A percentile compares a stretch with the other conserved stretches of the same genome.
phyloP scores from a whole-genome alignment of 805 yeast genomes.

The Kregervanrija pseudodelftensis region DNA sequence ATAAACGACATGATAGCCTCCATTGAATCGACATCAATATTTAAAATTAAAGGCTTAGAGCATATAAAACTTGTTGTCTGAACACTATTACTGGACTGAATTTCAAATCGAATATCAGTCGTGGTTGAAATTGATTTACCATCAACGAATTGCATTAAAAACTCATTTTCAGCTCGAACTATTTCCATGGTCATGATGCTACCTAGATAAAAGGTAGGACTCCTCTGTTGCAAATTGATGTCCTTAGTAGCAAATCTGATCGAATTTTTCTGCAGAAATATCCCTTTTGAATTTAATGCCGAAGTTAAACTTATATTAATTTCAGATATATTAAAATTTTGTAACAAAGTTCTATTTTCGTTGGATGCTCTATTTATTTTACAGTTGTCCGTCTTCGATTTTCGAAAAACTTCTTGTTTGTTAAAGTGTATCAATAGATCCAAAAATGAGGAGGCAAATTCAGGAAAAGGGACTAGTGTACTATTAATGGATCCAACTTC shows the following conservation, averaged over 20 bases:
- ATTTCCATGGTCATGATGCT: constrained; percentile 33
- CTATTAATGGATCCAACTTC: constrained; percentile 34
- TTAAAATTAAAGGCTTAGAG: constrained; percentile 33
- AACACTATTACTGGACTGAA: constrained; percentile 22
- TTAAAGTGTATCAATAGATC: constrained; percentile 31
- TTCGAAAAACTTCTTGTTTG: constrained; percentile 5
- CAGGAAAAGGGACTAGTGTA: constrained; percentile 38
- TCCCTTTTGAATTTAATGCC: constrained; percentile 35
- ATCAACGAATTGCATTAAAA: constrained; percentile 22
- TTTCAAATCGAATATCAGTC: constrained; percentile 50
- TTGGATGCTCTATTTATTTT: constrained; percentile 9
- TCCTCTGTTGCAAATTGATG: constrained; percentile 37
- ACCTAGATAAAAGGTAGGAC: constrained; percentile 38
- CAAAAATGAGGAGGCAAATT: constrained; percentile 30
- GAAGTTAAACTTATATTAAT: constrained; percentile 40
- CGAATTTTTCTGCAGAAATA: constrained; percentile 31
- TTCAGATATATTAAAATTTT: constrained; percentile 30
- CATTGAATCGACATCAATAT: constrained; percentile 11
- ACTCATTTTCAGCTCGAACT: constrained; percentile 14
- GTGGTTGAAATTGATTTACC: constrained; percentile 14
- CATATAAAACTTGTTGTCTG: constrained; percentile 33
- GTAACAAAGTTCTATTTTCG: constrained; percentile 25
- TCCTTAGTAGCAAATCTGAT: constrained; percentile 23
- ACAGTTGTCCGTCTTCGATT: constrained; percentile 15
- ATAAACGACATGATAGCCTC: constrained; percentile 9